A percentile compares a stretch with the other conserved stretches of the same genome.
phyloP scores from a whole-genome alignment of 2,329 filamentous ascomycete species.

The Hymenotorrendiella dingleyae region DNA sequence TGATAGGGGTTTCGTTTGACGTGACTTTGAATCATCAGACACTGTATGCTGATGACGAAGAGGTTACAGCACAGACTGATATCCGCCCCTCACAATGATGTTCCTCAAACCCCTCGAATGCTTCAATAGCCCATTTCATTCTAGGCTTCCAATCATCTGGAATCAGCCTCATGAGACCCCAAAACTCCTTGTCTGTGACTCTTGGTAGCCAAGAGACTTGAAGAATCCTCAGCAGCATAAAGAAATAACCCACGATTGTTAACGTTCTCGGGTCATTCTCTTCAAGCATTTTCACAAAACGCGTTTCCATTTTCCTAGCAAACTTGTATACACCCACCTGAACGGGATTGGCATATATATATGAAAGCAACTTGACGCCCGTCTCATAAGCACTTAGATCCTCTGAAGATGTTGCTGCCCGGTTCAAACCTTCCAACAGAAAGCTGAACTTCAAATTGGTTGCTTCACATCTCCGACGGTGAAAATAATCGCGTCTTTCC shows the following conservation, averaged over 20 bases:
- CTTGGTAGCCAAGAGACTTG: background rate
- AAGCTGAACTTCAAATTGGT: no score
- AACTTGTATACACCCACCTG: background rate
- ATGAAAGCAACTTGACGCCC: background rate
- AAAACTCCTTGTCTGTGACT: background rate
- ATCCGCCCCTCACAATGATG: no score
- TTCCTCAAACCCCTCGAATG: background rate
- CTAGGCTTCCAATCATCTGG: background rate
- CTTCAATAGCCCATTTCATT: background rate
- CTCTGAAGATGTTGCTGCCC: background rate
- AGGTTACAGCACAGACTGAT: no score
- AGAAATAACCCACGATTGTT: conserved; percentile 59
- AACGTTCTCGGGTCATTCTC: conserved; percentile 53
- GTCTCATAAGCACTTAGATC: background rate
- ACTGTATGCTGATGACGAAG: no score
- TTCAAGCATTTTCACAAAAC: conserved; percentile 52
- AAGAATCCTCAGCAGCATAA: conserved; percentile 52
- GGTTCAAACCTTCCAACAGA: background rate
- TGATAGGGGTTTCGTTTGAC: no score
- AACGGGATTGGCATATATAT: background rate
- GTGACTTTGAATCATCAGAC: no score
- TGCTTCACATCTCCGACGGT: no score
- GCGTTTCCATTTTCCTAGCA: conserved; percentile 47
- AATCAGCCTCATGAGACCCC: background rate
- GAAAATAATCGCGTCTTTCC: no score